Conservation (phyloP, 2,329 filamentous ascomycete genomes). For the Colletotrichum musae region DNA sequence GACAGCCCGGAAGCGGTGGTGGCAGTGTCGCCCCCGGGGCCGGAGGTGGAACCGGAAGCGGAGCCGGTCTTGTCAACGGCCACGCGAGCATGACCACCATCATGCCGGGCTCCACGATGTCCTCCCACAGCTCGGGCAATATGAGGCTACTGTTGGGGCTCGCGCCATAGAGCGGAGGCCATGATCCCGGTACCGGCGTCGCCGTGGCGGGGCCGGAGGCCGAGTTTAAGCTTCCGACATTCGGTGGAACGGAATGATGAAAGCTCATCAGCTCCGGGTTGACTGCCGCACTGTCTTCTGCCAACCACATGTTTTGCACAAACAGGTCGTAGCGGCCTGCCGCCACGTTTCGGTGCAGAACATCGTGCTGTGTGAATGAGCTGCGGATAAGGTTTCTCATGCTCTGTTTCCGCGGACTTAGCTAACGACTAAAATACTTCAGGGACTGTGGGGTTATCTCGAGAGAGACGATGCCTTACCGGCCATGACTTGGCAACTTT, state of each 20-base stretch:
- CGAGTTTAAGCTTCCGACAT: background rate
- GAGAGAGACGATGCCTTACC: slow-evolving; percentile 13
- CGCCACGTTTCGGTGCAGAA: slow-evolving; percentile 19
- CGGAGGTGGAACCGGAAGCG: background rate
- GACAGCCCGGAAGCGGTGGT: background rate
- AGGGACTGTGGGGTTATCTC: background rate
- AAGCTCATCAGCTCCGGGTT: slow-evolving; percentile 35
- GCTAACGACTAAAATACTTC: background rate
- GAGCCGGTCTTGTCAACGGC: slow-evolving; percentile 8
- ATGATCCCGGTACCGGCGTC: background rate
- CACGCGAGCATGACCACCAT: slow-evolving; percentile 37
- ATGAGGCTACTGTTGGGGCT: slow-evolving; percentile 19
- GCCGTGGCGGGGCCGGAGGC: background rate
- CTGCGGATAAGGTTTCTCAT: slow-evolving; percentile 32
- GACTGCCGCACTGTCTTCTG: slow-evolving; percentile 24
- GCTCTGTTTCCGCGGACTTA: slow-evolving; percentile 15
- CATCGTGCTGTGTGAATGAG: slow-evolving; percentile 32
- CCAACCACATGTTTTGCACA: slow-evolving; percentile 8
- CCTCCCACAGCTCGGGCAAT: slow-evolving; percentile 41
- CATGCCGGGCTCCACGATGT: slow-evolving; percentile 41
- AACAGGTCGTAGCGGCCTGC: slow-evolving; percentile 38
- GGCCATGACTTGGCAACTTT: slow-evolving; percentile 39
- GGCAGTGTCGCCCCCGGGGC: background rate
- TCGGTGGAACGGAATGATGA: slow-evolving; percentile 9
- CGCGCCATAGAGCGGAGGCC: background rate